These are phyloP conservation scores for Oryza glumipatula DNA, from an alignment of 176 grass and related monocot genomes.

Conservation along the genomic window DNA sequence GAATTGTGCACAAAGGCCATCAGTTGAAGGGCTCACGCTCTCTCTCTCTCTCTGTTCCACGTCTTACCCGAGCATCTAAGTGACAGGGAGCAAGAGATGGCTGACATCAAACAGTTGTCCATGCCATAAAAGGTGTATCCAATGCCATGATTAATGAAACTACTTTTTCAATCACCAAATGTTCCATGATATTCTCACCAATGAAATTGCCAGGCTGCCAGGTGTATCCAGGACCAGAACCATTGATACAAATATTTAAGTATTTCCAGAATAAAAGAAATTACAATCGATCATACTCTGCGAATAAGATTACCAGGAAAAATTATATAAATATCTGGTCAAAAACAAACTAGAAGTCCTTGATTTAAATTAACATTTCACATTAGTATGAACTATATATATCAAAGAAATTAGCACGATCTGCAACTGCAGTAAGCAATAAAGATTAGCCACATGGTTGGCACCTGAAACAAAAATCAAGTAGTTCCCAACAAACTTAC, in stretches of 20 bases:
- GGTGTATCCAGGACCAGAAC: background rate
- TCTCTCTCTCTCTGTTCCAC: too few species aligned
- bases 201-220: slow-evolving; percentile 10
- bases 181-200: background rate
- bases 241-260: background rate
- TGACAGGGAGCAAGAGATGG: background rate
- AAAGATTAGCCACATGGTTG: slow-evolving; percentile 23
- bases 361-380: slow-evolving; percentile 34
- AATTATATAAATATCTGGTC: background rate
- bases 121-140: slow-evolving; percentile 11
- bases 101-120: background rate
- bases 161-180: background rate
- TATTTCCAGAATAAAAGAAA: background rate
- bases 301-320: background rate
- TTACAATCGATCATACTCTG: background rate
- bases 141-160: background rate
- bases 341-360: background rate
- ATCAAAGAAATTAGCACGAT: background rate
- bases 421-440: slow-evolving; percentile 22
- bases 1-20: too few species aligned
- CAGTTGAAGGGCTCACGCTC: too few species aligned
- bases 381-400: background rate
- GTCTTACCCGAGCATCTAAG: background rate
- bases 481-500: slow-evolving; percentile 55
- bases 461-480: slow-evolving; percentile 30